Percentiles rank a stretch among this genome's conserved stretches.
Evolutionary conservation across 768 basidiomycete species (phyloP).

Genomic region (Lactarius vividus): DNA sequence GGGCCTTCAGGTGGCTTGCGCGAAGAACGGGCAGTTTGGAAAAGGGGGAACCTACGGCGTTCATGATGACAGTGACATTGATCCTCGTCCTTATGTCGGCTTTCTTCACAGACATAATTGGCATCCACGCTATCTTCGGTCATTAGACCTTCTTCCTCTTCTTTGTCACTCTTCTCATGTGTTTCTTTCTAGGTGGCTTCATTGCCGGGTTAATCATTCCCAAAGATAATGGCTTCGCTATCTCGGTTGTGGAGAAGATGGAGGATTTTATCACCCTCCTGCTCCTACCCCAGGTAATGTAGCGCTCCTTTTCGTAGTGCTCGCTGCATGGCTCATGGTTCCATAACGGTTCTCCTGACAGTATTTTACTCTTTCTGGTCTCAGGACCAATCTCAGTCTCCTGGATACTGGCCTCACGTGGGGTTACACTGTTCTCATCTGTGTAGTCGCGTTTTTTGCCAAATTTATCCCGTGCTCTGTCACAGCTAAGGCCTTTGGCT

Average conservation of each 20-base stretch:
- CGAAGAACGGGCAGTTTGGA: conserved; percentile 69
- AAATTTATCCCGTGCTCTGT: conserved; percentile 73
- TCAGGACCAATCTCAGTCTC: conserved; percentile 76
- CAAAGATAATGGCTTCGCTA: conserved; percentile 76
- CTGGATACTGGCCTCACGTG: conserved; percentile 74
- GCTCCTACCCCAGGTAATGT: conserved; percentile 70
- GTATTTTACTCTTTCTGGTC: conserved; percentile 80
- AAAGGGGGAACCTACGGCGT: conserved; percentile 63
- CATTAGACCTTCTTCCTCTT: conserved; percentile 21
- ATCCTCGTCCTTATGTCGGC: conserved; percentile 69
- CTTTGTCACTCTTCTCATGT: conserved; percentile 3
- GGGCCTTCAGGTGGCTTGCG: conserved; percentile 65
- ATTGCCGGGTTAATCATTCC: conserved; percentile 81
- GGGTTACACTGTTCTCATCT: conserved; percentile 78
- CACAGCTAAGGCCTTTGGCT: conserved; percentile 59
- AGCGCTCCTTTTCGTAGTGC: neutral
- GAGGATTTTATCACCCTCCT: conserved; percentile 83
- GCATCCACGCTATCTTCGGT: conserved; percentile 70
- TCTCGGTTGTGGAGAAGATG: conserved; percentile 76
- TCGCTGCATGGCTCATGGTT: neutral
- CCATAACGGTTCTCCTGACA: conserved; percentile 33
- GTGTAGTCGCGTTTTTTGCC: conserved; percentile 68
- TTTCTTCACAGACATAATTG: conserved; percentile 87
- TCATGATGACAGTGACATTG: conserved; percentile 80
- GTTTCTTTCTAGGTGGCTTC: conserved; percentile 61